Evolutionary conservation across 352 stramenopile species (phyloP).

Genomic region (Detonula confervacea): DNA sequence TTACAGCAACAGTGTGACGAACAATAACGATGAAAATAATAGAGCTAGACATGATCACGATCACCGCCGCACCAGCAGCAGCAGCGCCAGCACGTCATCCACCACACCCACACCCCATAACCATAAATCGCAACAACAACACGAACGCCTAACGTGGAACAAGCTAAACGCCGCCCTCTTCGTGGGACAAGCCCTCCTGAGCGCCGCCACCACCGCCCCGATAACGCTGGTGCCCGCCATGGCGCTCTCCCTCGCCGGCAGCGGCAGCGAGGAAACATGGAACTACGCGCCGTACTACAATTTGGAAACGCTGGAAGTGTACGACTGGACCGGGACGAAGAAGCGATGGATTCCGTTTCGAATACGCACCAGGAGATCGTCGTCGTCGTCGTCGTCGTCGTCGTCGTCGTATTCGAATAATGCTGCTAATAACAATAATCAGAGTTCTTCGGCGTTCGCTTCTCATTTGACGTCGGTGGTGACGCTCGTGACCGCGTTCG

Average conservation of each 20-base stretch:
- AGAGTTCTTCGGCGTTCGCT: conserved; percentile 61
- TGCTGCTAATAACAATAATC: conserved; percentile 17
- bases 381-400: too few species aligned
- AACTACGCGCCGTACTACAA: conserved; percentile 44
- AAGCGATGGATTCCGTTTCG: conserved; percentile 54
- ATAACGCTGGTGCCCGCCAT: conserved; percentile 75
- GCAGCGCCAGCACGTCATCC: not conserved
- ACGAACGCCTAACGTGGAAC: conserved; percentile 59
- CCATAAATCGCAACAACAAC: conserved; percentile 3
- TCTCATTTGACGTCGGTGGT: conserved; percentile 62
- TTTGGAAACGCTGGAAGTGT: conserved; percentile 46
- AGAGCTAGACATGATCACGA: not conserved
- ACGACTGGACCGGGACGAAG: conserved; percentile 40
- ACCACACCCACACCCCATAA: conserved; percentile 9
- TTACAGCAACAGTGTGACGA: not conserved
- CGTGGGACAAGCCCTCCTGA: conserved; percentile 56
- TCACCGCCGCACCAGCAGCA: conserved; percentile 1
- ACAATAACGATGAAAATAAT: conserved; percentile 7
- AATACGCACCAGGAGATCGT: conserved; percentile 34
- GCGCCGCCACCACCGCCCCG: conserved; percentile 59
- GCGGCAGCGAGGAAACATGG: conserved; percentile 30
- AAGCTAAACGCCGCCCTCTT: conserved; percentile 71
- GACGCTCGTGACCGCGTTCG: conserved; percentile 70
- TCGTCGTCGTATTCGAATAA: too few species aligned
- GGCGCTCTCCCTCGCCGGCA: conserved; percentile 50